These are phyloP conservation scores for Catenaria anguillulae DNA, from an alignment of 371 early-diverging fungal genomes.

Conservation along the genomic window DNA sequence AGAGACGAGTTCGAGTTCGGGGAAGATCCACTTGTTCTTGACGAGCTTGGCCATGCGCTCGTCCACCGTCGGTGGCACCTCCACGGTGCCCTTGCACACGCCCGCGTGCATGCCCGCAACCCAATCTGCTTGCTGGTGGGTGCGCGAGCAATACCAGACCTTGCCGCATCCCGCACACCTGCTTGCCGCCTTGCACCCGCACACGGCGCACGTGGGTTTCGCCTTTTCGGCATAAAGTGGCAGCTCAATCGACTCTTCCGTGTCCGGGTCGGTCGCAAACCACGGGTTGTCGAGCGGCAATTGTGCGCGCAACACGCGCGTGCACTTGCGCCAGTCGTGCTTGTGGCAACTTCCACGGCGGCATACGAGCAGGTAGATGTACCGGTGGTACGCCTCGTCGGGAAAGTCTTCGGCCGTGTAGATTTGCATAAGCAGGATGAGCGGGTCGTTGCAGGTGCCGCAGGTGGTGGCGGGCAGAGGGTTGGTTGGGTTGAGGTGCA, in stretches of 20 bases:
- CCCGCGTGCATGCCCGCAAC: slow-evolving; percentile 51
- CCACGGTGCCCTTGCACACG: slow-evolving; percentile 26
- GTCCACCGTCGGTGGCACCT: not conserved
- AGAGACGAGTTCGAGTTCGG: slow-evolving; percentile 55
- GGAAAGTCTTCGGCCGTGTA: slow-evolving; percentile 87
- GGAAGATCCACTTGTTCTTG: slow-evolving; percentile 26
- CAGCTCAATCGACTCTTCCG: slow-evolving; percentile 18
- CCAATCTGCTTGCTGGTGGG: slow-evolving; percentile 81
- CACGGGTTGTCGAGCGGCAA: slow-evolving; percentile 63
- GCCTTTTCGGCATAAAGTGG: slow-evolving; percentile 6
- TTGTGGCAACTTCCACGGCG: slow-evolving; percentile 65
- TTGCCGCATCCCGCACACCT: slow-evolving; percentile 59
- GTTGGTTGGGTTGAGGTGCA: slow-evolving; percentile 70
- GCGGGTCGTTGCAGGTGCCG: slow-evolving; percentile 58
- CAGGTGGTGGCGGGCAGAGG: slow-evolving; percentile 50
- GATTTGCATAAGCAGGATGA: slow-evolving; percentile 74
- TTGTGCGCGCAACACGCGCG: slow-evolving; percentile 64
- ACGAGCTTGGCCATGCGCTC: slow-evolving; percentile 13
- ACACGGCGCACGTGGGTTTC: slow-evolving; percentile 39
- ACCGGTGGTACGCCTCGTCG: slow-evolving; percentile 71
- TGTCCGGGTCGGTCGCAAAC: slow-evolving; percentile 13
- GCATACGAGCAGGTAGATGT: slow-evolving; percentile 80
- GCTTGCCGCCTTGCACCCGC: slow-evolving; percentile 65
- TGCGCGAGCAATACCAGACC: slow-evolving; percentile 60
- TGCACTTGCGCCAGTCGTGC: slow-evolving; percentile 35